Percentiles rank a stretch among this genome's conserved stretches.
phyloP scores from a whole-genome alignment of 805 yeast species.

The Saturnispora silvae region DNA sequence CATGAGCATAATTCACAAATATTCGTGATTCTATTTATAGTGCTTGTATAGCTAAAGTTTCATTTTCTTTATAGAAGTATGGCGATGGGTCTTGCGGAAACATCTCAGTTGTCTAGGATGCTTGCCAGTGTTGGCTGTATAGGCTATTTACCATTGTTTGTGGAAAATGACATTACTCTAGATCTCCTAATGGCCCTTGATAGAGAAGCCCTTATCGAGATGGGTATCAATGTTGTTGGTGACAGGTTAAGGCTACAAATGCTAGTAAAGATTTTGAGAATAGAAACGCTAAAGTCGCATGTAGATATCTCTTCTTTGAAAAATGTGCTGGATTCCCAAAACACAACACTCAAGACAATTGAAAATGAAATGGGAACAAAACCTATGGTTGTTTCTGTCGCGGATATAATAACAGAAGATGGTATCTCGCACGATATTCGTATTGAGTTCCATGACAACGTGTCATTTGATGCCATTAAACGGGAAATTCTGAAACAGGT shows the following conservation, averaged over 20 bases:
- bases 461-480: conserved; percentile 1
- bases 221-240: conserved; percentile 72
- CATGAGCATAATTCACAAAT: no score
- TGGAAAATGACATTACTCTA: conserved; percentile 42
- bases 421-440: conserved; percentile 5
- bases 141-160: conserved; percentile 19
- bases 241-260: conserved; percentile 65
- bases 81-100: conserved; percentile 6
- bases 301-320: conserved; percentile 16
- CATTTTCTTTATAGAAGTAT: no score
- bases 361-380: conserved; percentile 9
- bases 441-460: not conserved
- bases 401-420: conserved; percentile 1
- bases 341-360: conserved; percentile 12
- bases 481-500: conserved; percentile 3
- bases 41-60: no score
- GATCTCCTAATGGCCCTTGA: conserved; percentile 55
- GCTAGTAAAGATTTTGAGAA: conserved; percentile 39
- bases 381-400: not conserved
- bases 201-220: conserved; percentile 49
- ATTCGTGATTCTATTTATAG: no score
- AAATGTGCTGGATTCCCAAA: conserved; percentile 13
- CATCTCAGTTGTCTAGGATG: conserved; percentile 3
- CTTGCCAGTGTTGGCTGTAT: conserved; percentile 19
- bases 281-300: conserved; percentile 20